Evolutionary conservation across 441 rosid genomes (phyloP).

Genomic region (Metrosideros polymorpha): DNA sequence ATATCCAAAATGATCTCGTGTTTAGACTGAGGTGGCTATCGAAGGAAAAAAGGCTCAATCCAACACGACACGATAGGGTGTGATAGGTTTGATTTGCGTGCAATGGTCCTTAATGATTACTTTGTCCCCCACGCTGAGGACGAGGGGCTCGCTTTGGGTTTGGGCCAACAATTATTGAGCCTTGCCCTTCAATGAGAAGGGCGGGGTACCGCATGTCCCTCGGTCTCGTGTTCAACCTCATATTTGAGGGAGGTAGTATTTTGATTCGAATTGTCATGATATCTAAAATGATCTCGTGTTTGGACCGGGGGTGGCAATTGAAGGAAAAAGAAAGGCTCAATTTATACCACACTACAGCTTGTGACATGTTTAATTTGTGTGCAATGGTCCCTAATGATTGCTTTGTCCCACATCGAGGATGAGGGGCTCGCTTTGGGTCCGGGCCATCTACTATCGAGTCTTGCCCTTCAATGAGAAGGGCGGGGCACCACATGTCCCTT

Average conservation of each 20-base stretch:
- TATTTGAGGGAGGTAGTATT: not conserved
- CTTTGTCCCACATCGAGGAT: not conserved
- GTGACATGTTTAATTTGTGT: not conserved
- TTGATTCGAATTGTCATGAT: not conserved
- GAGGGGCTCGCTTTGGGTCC: not conserved
- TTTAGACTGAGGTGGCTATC: not conserved
- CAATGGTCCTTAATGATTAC: not conserved
- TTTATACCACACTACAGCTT: fast-evolving
- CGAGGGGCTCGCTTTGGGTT: not conserved
- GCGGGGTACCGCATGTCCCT: not conserved
- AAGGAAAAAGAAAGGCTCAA: no score
- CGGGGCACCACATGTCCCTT: not conserved
- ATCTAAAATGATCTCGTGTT: not conserved
- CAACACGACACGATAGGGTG: fast-evolving
- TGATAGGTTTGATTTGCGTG: not conserved
- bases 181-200: not conserved
- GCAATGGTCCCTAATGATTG: not conserved
- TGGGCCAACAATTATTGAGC: not conserved
- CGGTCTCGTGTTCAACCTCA: not conserved
- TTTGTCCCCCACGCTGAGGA: not conserved
- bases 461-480: not conserved
- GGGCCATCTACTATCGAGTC: not conserved
- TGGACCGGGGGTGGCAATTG: not conserved
- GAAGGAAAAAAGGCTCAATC: no score
- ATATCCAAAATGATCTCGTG: not conserved